Base-by-base conservation (phyloP, 2,329 filamentous ascomycete species). In the Pezicula radicicola region DNA sequence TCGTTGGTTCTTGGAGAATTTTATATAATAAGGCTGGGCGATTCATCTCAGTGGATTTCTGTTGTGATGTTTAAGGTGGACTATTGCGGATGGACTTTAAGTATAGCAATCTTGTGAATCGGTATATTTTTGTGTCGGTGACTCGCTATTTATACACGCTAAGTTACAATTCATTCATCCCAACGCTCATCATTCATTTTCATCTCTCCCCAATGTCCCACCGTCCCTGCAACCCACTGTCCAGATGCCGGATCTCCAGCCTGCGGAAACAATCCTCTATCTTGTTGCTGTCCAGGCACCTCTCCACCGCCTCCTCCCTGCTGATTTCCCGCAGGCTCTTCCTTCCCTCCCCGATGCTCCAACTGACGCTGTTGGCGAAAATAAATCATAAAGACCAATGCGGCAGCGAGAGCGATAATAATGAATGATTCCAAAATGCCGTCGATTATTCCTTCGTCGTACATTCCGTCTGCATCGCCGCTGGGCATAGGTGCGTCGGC, bases 361-460 rank as follows among this genome's bases (percentile, higher is more conserved):
- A 85, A 76, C 64, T 90, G 87, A 54, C 83, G 75, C 64, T 83
- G 84, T 56, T 90, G 85, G 18, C 89, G 78, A 68, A 94, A 93
- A 70, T 91, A 96, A 13, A 97, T 78, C 33, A 97, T 74, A 48
- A 89, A 81, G 0, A 88, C 83, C 50, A 97, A 76, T 1, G 84
- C 83, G 13, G 85, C 84, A 0, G 89, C 86, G 13, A 97, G 73
- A 1, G 81, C 86, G 13, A 97, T 76, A 55, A 99, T 95, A 41
- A 96, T 75, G 21, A 97, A 71, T 41, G 88, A 93, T 70, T 97
- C 94, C 10, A 97, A 60, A 15, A 96, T 74, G 12, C 90, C 89
- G 44, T 91, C 90, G 47, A 93, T 88, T 28, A 88, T 77, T 2
- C 84, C 71, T 2, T 85, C 84, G 47, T 87, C 84, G 53, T 79